Evolutionary conservation across 257 asterid species (phyloP).

Genomic region (Mentha longifolia): DNA sequence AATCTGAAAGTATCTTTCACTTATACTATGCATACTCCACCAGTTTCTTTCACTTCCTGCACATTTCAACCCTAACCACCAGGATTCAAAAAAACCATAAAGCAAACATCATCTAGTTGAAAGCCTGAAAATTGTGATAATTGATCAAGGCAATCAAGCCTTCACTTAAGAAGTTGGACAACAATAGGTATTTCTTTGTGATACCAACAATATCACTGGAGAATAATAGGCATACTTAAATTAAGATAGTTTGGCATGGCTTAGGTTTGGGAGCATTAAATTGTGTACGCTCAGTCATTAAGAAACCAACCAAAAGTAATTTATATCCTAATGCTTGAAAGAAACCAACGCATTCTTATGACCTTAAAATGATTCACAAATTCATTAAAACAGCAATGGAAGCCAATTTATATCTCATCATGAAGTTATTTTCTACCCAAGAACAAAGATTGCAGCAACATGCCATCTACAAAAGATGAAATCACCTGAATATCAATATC

Average conservation of each 20-base stretch:
- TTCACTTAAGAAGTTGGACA: neutral
- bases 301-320: constrained; percentile 12
- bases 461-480: constrained; percentile 16
- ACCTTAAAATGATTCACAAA: constrained; percentile 10
- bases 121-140: constrained; percentile 1
- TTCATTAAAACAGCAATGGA: constrained; percentile 1
- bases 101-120: constrained; percentile 7
- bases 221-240: neutral
- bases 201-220: neutral
- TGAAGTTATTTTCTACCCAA: neutral
- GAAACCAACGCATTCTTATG: constrained; percentile 4
- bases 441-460: neutral
- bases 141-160: constrained; percentile 15
- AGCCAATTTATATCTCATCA: constrained; percentile 16
- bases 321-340: constrained; percentile 5
- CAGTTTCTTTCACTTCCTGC: neutral
- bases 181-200: neutral
- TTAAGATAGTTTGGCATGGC: neutral
- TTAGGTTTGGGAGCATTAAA: neutral
- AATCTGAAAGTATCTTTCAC: neutral
- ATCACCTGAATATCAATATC: constrained; percentile 83
- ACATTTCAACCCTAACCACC: constrained; percentile 9
- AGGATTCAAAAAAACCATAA: neutral
- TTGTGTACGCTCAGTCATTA: neutral
- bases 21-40: constrained; percentile 1